Evolutionary conservation across 805 yeast genomes (phyloP).

Genomic region (Torulaspora microellipsoides): DNA sequence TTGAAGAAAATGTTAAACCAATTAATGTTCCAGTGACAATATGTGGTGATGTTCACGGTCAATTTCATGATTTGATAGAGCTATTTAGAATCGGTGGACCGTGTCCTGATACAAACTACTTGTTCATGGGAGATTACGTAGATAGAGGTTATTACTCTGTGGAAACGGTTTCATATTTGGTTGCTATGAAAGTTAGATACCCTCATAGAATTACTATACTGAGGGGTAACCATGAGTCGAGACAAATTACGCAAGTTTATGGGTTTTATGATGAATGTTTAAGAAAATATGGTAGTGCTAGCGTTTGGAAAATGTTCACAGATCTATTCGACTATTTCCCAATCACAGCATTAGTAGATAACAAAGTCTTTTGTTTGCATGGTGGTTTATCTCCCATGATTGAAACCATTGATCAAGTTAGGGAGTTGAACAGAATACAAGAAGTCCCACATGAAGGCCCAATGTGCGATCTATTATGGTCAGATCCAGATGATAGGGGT

Average conservation of each 20-base stretch:
- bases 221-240: conserved; percentile 92
- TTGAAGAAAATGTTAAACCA: conserved; percentile 92
- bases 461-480: conserved; percentile 95
- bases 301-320: conserved; percentile 89
- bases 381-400: conserved; percentile 95
- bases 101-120: conserved; percentile 84
- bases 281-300: conserved; percentile 87
- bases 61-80: conserved; percentile 91
- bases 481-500: conserved; percentile 96
- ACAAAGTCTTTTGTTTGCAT: conserved; percentile 85
- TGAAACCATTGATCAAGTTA: conserved; percentile 86
- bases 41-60: conserved; percentile 97
- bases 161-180: conserved; percentile 83
- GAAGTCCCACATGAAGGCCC: conserved; percentile 98
- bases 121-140: conserved; percentile 90
- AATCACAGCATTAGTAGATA: conserved; percentile 87
- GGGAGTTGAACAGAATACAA: conserved; percentile 85
- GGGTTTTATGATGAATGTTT: conserved; percentile 95
- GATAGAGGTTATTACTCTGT: conserved; percentile 80
- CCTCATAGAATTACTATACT: conserved; percentile 88
- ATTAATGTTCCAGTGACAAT: conserved; percentile 94
- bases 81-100: conserved; percentile 91
- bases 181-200: conserved; percentile 87
- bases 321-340: conserved; percentile 92
- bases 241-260: conserved; percentile 94